Evolutionary conservation across 1,284 basidiomycete genomes (phyloP).

Genomic region (Porogramme epimiltina): DNA sequence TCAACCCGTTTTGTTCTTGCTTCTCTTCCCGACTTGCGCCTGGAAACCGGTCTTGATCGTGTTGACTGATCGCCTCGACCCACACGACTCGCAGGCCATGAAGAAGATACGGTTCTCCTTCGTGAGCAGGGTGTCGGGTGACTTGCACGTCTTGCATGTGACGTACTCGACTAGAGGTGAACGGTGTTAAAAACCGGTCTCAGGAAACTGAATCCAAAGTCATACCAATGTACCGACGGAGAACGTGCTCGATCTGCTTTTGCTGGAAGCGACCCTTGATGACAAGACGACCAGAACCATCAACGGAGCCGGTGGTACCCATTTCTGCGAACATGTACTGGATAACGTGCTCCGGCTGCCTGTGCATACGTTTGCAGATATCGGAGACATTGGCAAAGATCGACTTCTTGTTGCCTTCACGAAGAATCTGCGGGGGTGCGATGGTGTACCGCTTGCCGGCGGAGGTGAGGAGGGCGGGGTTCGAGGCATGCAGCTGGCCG

Average conservation of each 20-base stretch:
- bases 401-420: conserved; percentile 96
- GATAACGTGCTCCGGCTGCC: conserved; percentile 99
- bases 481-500: conserved; percentile 88
- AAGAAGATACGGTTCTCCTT: conserved; percentile 99
- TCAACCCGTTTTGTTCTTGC: conserved; percentile 64
- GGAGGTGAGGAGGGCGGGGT: conserved; percentile 87
- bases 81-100: conserved; percentile 96
- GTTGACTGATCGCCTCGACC: conserved; percentile 89
- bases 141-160: conserved; percentile 99
- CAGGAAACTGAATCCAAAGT: conserved; percentile 27
- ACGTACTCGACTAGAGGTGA: conserved; percentile 88
- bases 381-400: conserved; percentile 97
- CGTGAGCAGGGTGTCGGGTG: conserved; percentile 92
- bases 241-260: conserved; percentile 98
- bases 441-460: conserved; percentile 95
- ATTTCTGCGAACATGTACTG: conserved; percentile 97
- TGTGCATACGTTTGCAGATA: conserved; percentile 98
- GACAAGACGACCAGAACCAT: conserved; percentile 90
- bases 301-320: conserved; percentile 96
- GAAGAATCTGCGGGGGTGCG: conserved; percentile 92
- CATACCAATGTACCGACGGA: conserved; percentile 94
- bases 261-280: conserved; percentile 99
- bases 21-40: conserved; percentile 90
- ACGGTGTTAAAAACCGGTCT: not conserved
- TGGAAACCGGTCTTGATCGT: conserved; percentile 99